Evolutionary conservation across 805 yeast species (phyloP), one percentile per base, ranked within the genome.

Genomic region (Barnettozyma pratensis): DNA sequence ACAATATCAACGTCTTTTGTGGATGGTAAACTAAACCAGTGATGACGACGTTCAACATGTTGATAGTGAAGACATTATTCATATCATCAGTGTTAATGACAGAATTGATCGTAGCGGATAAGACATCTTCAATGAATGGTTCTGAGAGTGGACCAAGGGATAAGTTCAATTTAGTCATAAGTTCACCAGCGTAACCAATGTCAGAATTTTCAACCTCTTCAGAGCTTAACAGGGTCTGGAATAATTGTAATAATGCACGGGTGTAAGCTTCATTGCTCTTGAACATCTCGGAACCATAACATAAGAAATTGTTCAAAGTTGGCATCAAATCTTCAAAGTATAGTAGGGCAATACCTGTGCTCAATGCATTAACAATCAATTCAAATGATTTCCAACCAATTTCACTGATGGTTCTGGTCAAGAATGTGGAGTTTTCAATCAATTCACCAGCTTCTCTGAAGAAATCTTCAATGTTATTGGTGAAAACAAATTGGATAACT

Each of bases 241-340:
- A 75, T 28, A 87, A 66, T 42, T 73, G 74, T 55, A 74, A 70
- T 54, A 85, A 62, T 6, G 75, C 74, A n/a, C 69, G 66, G 8
- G 77, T 68, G 50, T 76, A 73, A 32, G 70, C 70, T 11, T 73
- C 76, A 54, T 75, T 74, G 31, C 67, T 57, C 49, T 70, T 73
- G 50, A 83, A 65, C 36, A 74, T 76, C 3, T 71, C 76, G 11
- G 66, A 65, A 6, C 86, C 87, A 54, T 76, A 80, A 31, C 82
- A 78, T 57, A 91, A 68, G 59, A 77, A 87, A 67, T 88, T 88
- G 57, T 85, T 85, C 49, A 94, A 67, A 14, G 87, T 75, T 7
- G 91, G 85, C 61, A 77, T 70, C 41, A 86, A 73, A 54, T 91
- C 97, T 56, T 87, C 96, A 41, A 89, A 59, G 60, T 81, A 84